Base-by-base conservation (phyloP, 2,329 filamentous ascomycete species). In the Penicillium digitatum region DNA sequence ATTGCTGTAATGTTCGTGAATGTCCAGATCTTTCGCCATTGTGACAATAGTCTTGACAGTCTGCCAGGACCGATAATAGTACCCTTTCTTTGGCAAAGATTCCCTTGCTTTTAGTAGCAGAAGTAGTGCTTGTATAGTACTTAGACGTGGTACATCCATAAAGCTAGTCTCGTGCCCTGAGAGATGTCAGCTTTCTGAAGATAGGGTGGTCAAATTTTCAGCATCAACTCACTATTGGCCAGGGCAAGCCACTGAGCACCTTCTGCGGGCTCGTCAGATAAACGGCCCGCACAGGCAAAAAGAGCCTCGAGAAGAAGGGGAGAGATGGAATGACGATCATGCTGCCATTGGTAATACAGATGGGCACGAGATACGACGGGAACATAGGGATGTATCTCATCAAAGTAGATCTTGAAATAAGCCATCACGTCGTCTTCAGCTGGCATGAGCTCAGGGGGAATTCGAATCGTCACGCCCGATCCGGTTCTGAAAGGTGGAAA, bases 21-120 rank as follows among this genome's bases (percentile, higher is more conserved):
- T 78, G 20, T 91, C 90, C 31, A 97, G 79, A 69, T 96, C 93
- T 67, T 95, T 94, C 26, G 86, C 90, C 90, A 97, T 96, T 44
- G 91, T 87, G 8, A 95, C 87, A 60, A 93, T 90, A 57, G 92
- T 90, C 50, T 96, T 93, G 20, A 95, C 85, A 5, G 89, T 90
- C 85, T 96, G 95, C 93, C 94, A 97, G 0, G 94, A 97, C 35
- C 93, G 87, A 74, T 94, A 97, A 72, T 94, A 97, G 70, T 97
- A 97, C 1, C 94, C 94, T 57, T 90, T 86, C 69, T 95, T 95
- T 0, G 93, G 92, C 9, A 88, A 86, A n/a, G 89, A 88, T 72
- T 97, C 93, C 60, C 91, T 84, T 1, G 93, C 94, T 72, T 97
- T 97, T 40, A 96, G 77, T 18, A 96, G 81, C 42, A 97, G 86